Base-by-base conservation (phyloP, 2,329 filamentous ascomycete genomes). In the Phaeosphaeriaceae sp. region DNA sequence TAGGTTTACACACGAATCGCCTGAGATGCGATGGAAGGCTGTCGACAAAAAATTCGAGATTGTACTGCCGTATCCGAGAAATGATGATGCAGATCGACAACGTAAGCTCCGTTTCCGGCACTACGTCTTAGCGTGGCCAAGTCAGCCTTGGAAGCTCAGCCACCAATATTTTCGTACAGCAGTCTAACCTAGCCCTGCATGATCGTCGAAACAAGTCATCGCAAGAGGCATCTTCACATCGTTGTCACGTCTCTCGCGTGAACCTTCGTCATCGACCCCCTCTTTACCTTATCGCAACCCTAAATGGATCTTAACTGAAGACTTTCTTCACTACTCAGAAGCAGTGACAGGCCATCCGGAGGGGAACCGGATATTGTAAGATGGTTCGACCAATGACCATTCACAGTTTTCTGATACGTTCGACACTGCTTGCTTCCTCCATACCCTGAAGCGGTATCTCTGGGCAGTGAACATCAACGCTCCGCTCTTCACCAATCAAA, bases 161-260 rank as follows among this genome's bases (percentile, higher is more conserved):
- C 75, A 78, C 75, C 75, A 77, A 77, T 77, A 77, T 56, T 69
- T 55, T 55, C 61, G 28, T 68, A 74, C 74, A 77, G 71, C 15
- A 40, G 35, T n/a, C 35, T 40, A 40, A 40, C 35, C 35, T 71
- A 76, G 71, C 68, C 69, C 65, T 75, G 74, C 75, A 77, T 75
- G 68, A 72, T 71, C 65, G 61, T 57, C 67, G 59, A 55, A 52
- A 61, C 57, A 60, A 53, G 60, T 69, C 61, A 49, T 64, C 69
- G 49, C 51, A 62, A 68, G 47, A 61, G 61, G 55, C 54, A 51
- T 58, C 54, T 44, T 59, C 55, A 55, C 56, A 61, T 70, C 58
- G 64, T 67, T 69, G 65, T 60, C 64, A 69, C 71, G 64, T 61
- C 57, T 56, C 56, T 66, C 59, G 59, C 56, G 35, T 67, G 59